Percentiles rank a stretch among this genome's conserved stretches.
phyloP scores from a whole-genome alignment of 441 rosid genomes.

The Raphanus hybrid region DNA sequence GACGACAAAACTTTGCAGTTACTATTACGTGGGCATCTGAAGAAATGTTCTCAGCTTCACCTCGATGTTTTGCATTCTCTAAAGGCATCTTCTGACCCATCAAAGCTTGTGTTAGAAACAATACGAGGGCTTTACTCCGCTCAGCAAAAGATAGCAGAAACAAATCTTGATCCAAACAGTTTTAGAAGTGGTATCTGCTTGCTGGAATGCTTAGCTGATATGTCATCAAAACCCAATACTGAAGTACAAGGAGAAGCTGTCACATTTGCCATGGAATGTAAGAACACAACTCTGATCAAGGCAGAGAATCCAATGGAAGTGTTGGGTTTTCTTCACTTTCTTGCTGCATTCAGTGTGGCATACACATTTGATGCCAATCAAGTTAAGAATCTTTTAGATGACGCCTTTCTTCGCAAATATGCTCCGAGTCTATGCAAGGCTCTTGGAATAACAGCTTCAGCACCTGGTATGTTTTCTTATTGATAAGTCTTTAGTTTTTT shows the following conservation, averaged over 20 bases:
- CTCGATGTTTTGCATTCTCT: constrained; percentile 31
- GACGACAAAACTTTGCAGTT: constrained; percentile 37
- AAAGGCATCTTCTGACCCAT: constrained; percentile 42
- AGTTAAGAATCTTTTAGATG: constrained; percentile 37
- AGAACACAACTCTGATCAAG: constrained; percentile 37
- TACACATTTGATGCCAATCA: constrained; percentile 40
- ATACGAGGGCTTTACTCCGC: constrained; percentile 38
- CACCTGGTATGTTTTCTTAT: constrained; percentile 36
- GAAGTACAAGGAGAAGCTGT: constrained; percentile 47
- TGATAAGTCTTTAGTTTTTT: not conserved
- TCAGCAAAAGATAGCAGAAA: constrained; percentile 11
- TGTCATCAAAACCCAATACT: constrained; percentile 37
- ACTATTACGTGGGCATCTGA: constrained; percentile 37
- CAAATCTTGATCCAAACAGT: constrained; percentile 35
- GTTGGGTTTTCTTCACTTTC: constrained; percentile 48
- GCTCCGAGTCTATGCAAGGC: constrained; percentile 37
- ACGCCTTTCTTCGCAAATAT: constrained; percentile 35
- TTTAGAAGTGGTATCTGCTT: constrained; percentile 46
- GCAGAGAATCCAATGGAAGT: constrained; percentile 43
- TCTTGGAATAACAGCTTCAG: constrained; percentile 40
- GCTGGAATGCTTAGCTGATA: constrained; percentile 44
- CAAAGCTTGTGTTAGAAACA: constrained; percentile 46
- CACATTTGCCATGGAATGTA: constrained; percentile 48
- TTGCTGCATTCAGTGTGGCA: constrained; percentile 51
- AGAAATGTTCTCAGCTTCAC: constrained; percentile 34